Base-by-base conservation (phyloP, 2,329 filamentous ascomycete species). In the Fusarium scirpi region DNA sequence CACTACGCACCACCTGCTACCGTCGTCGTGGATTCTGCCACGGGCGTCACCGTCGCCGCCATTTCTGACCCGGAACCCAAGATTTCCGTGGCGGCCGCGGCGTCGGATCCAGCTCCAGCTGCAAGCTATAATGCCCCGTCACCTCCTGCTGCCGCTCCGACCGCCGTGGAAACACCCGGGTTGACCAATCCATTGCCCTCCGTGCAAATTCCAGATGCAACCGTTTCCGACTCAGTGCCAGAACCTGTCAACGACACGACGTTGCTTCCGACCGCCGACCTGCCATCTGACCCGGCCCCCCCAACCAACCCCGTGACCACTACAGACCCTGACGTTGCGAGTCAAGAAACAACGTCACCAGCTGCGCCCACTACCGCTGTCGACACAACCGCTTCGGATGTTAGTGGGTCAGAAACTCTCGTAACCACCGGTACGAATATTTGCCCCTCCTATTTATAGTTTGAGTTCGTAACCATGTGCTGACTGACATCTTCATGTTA, bases 1-100 rank as follows among this genome's bases (percentile, higher is more conserved):
- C 70, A 83, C 58, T 77, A 74, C 69, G 78, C 80, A 43, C 68
- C 79, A 47, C 76, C 82, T 40, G 77, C 79, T 71, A 83, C 82
- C 58, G 76, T 80, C 58, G 73, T 82, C 65, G 72, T 80, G 66
- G 77, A 79, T 71, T 70, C 78, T 49, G 73, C 73, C 58, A 79
- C 81, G 41, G 80, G 78, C 70, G 75, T 79, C 56, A 82, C 82
- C 59, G 71, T 80, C 66, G 74, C 76, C 65, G 74, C 76, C 62
- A 77, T 76, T 69, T 74, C 80, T 29, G 60, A 72, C 60, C 73
- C 72, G 43, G 75, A 73, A 44, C 61, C 71, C 29, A 63, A 62
- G 51, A 56, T 66, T 32, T 72, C 74, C 45, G 58, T 65, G 59
- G 74, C 75, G 55, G 72, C 56, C 61, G 69, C 70, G 59, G 72